A percentile compares a stretch with the other conserved stretches of the same genome.
These are phyloP conservation scores for Monilinia laxa DNA, from an alignment of 2,329 filamentous ascomycete species.

Conservation along the genomic window DNA sequence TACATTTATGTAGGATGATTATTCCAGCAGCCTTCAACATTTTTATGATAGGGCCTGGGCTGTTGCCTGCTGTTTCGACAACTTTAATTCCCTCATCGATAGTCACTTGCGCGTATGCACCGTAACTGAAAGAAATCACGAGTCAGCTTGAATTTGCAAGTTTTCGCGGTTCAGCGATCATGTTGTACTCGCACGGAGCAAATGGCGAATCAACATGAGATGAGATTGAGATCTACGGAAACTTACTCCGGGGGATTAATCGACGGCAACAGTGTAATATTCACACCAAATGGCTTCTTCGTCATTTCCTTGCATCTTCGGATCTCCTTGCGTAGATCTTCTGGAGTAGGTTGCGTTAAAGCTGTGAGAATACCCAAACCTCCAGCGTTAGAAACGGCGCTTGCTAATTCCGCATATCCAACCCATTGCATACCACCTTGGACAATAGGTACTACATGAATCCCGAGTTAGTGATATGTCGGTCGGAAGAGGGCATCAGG, in stretches of 20 bases:
- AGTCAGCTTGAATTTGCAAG: slow-evolving; percentile 10
- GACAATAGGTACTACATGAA: slow-evolving; percentile 66
- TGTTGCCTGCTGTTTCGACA: slow-evolving; percentile 91
- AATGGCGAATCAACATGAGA: slow-evolving; percentile 20
- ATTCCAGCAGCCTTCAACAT: slow-evolving; percentile 78
- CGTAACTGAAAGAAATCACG: slow-evolving; percentile 51
- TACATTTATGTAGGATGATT: slow-evolving; percentile 95
- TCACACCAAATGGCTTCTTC: slow-evolving; percentile 81
- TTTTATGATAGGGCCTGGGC: slow-evolving; percentile 84
- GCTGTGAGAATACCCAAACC: slow-evolving; percentile 81
- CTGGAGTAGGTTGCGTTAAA: slow-evolving; percentile 88
- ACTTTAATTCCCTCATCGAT: slow-evolving; percentile 91
- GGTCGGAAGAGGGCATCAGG: slow-evolving; percentile 2
- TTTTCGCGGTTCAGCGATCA: slow-evolving; percentile 2
- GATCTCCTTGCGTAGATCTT: slow-evolving; percentile 92
- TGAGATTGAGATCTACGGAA: slow-evolving; percentile 2
- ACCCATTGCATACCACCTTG: slow-evolving; percentile 89
- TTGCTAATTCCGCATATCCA: slow-evolving; percentile 75
- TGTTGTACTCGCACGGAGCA: slow-evolving; percentile 15
- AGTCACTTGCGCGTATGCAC: slow-evolving; percentile 84
- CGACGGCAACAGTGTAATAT: slow-evolving; percentile 88
- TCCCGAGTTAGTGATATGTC: slow-evolving; percentile 7
- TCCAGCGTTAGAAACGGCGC: slow-evolving; percentile 77
- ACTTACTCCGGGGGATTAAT: slow-evolving; percentile 75
- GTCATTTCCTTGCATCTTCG: slow-evolving; percentile 79